phyloP scores from a whole-genome alignment of 257 asterid genomes.

The Gynochthodes officinalis region DNA sequence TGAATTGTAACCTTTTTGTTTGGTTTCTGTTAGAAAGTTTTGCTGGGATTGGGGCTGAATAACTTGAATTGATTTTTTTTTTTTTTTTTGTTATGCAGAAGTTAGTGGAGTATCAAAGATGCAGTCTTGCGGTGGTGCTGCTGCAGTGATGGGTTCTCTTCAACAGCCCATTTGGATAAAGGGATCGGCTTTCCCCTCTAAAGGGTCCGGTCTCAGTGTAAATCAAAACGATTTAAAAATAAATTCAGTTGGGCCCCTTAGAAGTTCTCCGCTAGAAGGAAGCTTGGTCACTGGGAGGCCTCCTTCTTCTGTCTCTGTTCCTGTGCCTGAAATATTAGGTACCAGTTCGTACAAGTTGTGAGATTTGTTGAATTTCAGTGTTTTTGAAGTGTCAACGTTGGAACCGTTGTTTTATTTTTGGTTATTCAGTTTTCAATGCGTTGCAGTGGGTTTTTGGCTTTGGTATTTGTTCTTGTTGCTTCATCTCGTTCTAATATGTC shows the following conservation, averaged over 20 bases:
- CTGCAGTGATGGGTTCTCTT: slow-evolving; percentile 51
- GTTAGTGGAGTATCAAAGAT: slow-evolving; percentile 19
- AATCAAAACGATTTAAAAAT: slow-evolving; percentile 34
- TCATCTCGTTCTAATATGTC: too few species aligned
- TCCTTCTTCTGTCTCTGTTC: slow-evolving; percentile 52
- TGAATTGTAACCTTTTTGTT: neutral
- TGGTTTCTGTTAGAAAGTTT: neutral
- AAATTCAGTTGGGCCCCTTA: slow-evolving; percentile 42
- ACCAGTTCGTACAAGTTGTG: neutral
- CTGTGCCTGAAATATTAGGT: slow-evolving; percentile 53
- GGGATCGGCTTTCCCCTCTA: slow-evolving; percentile 38
- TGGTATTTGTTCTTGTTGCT: neutral
- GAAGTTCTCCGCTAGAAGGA: slow-evolving; percentile 56
- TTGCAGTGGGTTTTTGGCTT: neutral
- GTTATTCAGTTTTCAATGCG: neutral
- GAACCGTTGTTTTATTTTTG: neutral
- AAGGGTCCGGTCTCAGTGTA: slow-evolving; percentile 28
- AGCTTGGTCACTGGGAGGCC: slow-evolving; percentile 63
- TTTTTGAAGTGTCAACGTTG: neutral
- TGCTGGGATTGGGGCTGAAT: neutral
- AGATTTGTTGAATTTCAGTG: neutral
- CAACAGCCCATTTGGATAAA: slow-evolving; percentile 50
- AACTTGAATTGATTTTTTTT: neutral
- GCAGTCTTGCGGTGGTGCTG: slow-evolving; percentile 61
- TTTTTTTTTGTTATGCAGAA: neutral